Percentiles rank a stretch among this genome's conserved stretches.
phyloP scores from a whole-genome alignment of 192 early-diverging fungal genomes.

The Bifiguratus adelaidae region DNA sequence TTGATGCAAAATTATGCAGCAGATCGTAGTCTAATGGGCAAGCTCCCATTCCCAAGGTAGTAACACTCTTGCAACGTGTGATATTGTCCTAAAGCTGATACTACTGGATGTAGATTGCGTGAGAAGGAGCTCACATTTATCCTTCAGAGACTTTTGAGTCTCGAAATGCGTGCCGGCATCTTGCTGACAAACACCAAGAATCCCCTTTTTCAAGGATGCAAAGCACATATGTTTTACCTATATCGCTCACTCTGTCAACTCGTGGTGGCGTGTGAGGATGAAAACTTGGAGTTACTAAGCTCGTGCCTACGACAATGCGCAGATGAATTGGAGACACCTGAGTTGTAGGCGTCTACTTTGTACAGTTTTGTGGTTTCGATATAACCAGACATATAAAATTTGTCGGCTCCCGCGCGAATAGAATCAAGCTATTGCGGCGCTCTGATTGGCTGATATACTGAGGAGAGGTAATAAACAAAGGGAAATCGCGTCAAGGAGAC shows the following conservation, averaged over 20 bases:
- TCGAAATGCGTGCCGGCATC: background rate
- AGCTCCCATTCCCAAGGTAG: background rate
- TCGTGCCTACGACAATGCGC: too few relatives aligned
- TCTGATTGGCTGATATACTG: too few relatives aligned
- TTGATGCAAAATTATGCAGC: too few relatives aligned
- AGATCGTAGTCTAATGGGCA: constrained; percentile 6
- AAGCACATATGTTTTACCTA: constrained; percentile 60
- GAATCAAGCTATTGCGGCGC: too few relatives aligned
- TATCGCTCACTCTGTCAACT: constrained; percentile 56
- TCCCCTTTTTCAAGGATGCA: constrained; percentile 39
- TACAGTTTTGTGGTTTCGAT: too few relatives aligned
- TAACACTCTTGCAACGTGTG: background rate
- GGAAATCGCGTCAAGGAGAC: too few relatives aligned
- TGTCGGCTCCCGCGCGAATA: too few relatives aligned
- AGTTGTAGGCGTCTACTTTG: too few relatives aligned
- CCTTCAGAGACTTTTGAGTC: background rate
- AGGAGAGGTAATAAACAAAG: too few relatives aligned
- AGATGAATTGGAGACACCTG: too few relatives aligned
- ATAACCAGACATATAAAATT: too few relatives aligned
- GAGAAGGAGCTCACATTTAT: background rate
- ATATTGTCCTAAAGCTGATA: background rate
- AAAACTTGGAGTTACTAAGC: too few relatives aligned
- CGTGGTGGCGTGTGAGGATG: constrained; percentile 36
- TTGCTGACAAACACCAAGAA: constrained; percentile 30
- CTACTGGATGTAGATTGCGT: background rate